Conservation (phyloP, 495 filamentous ascomycete species). For the Penicillium odoratum region DNA sequence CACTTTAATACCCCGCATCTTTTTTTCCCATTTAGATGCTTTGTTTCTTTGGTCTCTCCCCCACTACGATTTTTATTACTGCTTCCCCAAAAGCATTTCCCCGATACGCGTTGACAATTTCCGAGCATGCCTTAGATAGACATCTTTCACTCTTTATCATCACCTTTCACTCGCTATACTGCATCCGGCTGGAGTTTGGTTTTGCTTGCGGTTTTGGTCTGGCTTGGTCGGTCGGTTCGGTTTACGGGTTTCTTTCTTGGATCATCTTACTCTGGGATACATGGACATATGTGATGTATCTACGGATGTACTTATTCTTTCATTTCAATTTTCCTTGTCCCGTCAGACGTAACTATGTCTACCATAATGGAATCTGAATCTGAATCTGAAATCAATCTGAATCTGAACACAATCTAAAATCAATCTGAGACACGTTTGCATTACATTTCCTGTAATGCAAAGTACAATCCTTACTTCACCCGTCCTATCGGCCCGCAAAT, state of each 20-base stretch:
- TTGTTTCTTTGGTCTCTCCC: constrained; percentile 2
- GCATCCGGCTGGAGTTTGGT: not conserved
- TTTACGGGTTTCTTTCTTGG: constrained; percentile 1
- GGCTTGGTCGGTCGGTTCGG: not conserved
- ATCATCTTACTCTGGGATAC: not conserved
- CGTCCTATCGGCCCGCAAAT: not conserved
- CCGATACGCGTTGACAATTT: not conserved
- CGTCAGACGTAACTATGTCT: too few species aligned
- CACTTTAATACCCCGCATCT: not conserved
- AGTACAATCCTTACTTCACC: constrained; percentile 4
- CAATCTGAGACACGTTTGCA: too few species aligned
- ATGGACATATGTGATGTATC: constrained; percentile 12
- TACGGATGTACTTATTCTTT: constrained; percentile 18
- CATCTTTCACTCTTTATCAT: not conserved
- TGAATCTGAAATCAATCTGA: not conserved
- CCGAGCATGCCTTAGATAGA: not conserved
- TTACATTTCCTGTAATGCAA: not conserved
- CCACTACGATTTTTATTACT: constrained; percentile 1
- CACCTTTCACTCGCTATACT: not conserved
- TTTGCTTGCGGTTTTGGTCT: not conserved
- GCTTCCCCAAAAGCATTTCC: constrained; percentile 6
- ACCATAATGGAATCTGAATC: too few species aligned
- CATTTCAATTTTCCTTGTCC: not conserved
- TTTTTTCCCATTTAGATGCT: not conserved
- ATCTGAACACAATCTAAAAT: not conserved